These are phyloP conservation scores for Avena insularis DNA, from an alignment of 176 grass and related monocot species.

Conservation along the genomic window DNA sequence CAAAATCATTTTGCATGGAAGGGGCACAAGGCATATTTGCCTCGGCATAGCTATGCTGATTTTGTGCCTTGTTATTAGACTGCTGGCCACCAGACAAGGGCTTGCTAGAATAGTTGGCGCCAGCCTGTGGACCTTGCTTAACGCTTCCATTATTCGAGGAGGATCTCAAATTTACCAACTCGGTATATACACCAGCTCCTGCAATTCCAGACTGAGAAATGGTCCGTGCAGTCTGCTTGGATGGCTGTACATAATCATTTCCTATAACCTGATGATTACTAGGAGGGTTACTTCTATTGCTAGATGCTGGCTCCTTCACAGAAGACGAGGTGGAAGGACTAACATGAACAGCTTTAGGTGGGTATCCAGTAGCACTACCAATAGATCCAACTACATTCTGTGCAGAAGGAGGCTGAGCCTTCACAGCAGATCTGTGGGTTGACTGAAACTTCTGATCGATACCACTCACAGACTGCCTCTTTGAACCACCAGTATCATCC, in stretches of 20 bases:
- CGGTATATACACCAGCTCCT: constrained; percentile 60
- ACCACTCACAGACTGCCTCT: constrained; percentile 51
- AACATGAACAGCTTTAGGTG: constrained; percentile 44
- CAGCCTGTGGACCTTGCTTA: constrained; percentile 36
- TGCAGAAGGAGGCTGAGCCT: constrained; percentile 44
- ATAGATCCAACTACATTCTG: constrained; percentile 53
- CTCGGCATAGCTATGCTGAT: constrained; percentile 52
- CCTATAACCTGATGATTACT: constrained; percentile 31
- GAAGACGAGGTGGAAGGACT: constrained; percentile 45
- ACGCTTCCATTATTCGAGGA: constrained; percentile 48
- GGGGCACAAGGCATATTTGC: constrained; percentile 40
- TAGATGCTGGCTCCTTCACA: constrained; percentile 47
- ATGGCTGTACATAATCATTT: constrained; percentile 51
- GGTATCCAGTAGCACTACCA: constrained; percentile 40
- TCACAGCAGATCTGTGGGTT: constrained; percentile 47
- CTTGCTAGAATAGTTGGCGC: constrained; percentile 51
- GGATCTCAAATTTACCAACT: constrained; percentile 53
- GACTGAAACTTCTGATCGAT: constrained; percentile 45
- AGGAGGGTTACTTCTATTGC: constrained; percentile 40
- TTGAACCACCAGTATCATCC: constrained; percentile 73
- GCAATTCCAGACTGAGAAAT: constrained; percentile 55
- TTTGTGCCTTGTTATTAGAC: constrained; percentile 50
- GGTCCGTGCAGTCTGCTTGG: constrained; percentile 52
- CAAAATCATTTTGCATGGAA: constrained; percentile 46
- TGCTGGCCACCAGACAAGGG: constrained; percentile 42